Percentiles rank a stretch among this genome's conserved stretches.
phyloP scores from a whole-genome alignment of 768 basidiomycete species.

The Boletus vinaceobasis region DNA sequence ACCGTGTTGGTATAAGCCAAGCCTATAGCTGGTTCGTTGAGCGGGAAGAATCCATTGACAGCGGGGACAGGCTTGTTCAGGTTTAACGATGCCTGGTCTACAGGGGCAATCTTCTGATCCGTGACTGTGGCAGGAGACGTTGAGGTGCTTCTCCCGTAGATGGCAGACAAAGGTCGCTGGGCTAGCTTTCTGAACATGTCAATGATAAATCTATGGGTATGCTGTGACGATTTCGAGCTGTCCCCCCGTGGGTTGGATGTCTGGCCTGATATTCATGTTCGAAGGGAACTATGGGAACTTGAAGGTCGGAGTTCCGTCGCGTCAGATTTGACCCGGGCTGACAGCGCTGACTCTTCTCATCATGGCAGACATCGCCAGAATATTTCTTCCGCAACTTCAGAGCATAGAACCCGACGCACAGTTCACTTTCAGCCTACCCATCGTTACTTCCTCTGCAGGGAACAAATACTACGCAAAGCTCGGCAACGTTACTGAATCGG shows the following conservation, averaged over 20 bases:
- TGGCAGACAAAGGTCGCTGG: not conserved
- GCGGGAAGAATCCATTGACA: constrained; percentile 53
- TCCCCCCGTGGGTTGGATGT: not conserved
- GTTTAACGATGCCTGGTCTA: constrained; percentile 12
- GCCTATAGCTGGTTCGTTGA: constrained; percentile 59
- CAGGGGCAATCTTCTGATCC: not conserved
- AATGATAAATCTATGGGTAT: not conserved
- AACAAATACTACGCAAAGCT: constrained; percentile 60
- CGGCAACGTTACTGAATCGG: constrained; percentile 48
- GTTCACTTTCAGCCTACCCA: constrained; percentile 45
- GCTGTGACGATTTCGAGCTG: not conserved
- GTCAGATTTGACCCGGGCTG: not conserved
- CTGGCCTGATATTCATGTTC: not conserved
- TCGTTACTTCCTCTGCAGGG: constrained; percentile 55
- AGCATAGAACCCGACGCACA: constrained; percentile 48
- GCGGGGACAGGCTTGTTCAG: constrained; percentile 49
- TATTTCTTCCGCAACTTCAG: constrained; percentile 44
- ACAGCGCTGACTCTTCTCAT: not conserved
- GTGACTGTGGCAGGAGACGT: not conserved
- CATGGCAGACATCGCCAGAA: constrained; percentile 17
- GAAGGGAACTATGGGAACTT: not conserved
- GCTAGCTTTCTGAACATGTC: not conserved
- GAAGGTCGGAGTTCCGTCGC: not conserved
- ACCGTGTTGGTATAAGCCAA: constrained; percentile 29
- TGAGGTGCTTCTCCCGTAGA: not conserved